Base-by-base conservation (phyloP, 331 rosid species). In the Quercus lobata region DNA sequence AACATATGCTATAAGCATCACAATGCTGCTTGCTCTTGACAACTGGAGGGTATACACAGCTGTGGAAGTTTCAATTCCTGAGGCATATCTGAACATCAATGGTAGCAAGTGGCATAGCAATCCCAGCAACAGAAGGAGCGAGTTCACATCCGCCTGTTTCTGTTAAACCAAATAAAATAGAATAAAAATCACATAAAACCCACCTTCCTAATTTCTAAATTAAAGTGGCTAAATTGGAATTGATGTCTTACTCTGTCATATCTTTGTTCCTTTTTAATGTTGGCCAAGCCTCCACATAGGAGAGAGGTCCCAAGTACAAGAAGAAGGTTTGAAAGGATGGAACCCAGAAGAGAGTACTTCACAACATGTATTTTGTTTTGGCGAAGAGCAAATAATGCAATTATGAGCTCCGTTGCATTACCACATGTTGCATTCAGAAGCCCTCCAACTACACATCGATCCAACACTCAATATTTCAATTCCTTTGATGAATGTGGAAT, bases 361-460 rank as follows among this genome's bases (percentile, higher is more conserved):
- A 95, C 99, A 76, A 95, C 99, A n/a, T 86, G 74, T 49, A 95
- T 80, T 86, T 92, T 95, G 65, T 72, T 70, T 76, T 89, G 78
- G 74, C 53, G 76, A 46, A 95, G 94, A 72, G 97, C 99, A 3
- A 92, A 84, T 69, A 95, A 34, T 41, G 97, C 97, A 74, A 95
- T 95, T 4, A 95, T 93, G 74, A 93, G 84, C 88, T 95, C 99
- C 0, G 99, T 95, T 37, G 94, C 97, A 82, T 95, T 95, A 7
- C 99, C 99, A 88, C 99, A 93, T 0, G 99, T 95, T 72, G 99
- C 99, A 86, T 95, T 95, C 53, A 95, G 81, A 80, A 95, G 97
- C 37, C 99, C 99, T 72, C 99, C 99, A 69, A 95, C 99, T 95
- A 71, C 75, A 73, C 3, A 7, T 3, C 24, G 37, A 11, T 3